These are phyloP conservation scores for Iris macrosiphon DNA, from an alignment of 106 monocot genomes.

Conservation along the genomic window DNA sequence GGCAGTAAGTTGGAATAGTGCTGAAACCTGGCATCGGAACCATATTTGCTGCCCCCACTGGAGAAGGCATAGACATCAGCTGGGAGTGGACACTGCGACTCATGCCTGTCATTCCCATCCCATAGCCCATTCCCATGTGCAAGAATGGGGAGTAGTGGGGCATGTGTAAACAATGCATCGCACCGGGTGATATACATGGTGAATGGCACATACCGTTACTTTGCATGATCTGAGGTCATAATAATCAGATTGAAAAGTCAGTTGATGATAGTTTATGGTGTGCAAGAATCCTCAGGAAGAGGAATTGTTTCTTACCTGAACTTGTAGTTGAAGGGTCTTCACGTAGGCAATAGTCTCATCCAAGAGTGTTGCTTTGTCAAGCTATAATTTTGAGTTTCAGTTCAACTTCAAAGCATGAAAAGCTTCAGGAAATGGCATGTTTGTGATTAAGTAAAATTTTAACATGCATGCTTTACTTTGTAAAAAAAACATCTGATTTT, in stretches of 20 bases:
- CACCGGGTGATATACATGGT: not conserved
- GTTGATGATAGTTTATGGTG: not conserved
- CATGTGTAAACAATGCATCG: not conserved
- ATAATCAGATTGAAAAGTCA: not conserved
- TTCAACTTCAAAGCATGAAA: not conserved
- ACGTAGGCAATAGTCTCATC: conserved; percentile 2
- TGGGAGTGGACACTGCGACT: not conserved
- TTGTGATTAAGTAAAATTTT: too few relatives aligned
- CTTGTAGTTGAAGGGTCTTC: conserved; percentile 11
- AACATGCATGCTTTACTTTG: too few relatives aligned
- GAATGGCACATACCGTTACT: not conserved
- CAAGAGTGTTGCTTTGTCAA: conserved; percentile 7
- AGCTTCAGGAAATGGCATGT: not conserved
- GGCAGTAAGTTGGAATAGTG: not conserved
- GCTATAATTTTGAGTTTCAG: not conserved
- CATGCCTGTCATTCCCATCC: conserved; percentile 4
- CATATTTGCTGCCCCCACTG: not conserved
- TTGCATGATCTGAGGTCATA: not conserved
- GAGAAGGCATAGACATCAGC: conserved; percentile 1
- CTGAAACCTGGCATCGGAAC: not conserved
- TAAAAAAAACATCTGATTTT: too few relatives aligned
- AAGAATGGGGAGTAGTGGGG: not conserved
- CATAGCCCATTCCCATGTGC: conserved; percentile 1
- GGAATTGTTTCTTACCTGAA: not conserved
- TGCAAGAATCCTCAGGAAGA: too few relatives aligned